These are phyloP conservation scores for Barnettozyma siamensis DNA, from an alignment of 805 yeast genomes.

Conservation along the genomic window DNA sequence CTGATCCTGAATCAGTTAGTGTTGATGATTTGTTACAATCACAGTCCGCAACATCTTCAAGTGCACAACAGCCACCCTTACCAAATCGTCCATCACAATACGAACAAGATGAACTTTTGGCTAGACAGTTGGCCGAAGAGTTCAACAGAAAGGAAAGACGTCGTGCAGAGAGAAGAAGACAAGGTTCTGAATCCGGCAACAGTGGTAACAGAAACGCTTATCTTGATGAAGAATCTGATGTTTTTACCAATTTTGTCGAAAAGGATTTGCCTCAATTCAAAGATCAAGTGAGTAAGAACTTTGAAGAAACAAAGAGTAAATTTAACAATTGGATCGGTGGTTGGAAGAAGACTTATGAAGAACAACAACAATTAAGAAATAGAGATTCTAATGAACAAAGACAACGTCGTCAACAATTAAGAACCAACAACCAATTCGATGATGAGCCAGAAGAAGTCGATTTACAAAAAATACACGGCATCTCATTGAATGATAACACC, in stretches of 20 bases:
- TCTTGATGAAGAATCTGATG: constrained; percentile 36
- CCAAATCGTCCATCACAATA: constrained; percentile 28
- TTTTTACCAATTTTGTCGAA: constrained; percentile 53
- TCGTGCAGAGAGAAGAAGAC: constrained; percentile 25
- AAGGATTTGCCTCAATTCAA: constrained; percentile 54
- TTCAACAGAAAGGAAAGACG: constrained; percentile 32
- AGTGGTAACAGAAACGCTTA: constrained; percentile 12
- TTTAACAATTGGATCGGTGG: constrained; percentile 61
- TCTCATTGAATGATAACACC: constrained; percentile 37
- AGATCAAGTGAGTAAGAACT: constrained; percentile 63
- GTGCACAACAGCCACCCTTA: constrained; percentile 30
- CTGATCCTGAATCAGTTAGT: constrained; percentile 56
- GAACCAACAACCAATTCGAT: constrained; percentile 31
- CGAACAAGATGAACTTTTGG: constrained; percentile 79
- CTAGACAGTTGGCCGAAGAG: constrained; percentile 71
- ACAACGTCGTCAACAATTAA: constrained; percentile 16
- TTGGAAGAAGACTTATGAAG: constrained; percentile 23
- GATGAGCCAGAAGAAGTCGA: constrained; percentile 51
- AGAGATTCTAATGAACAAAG: constrained; percentile 12
- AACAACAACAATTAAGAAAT: constrained; percentile 12
- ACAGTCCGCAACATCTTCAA: constrained; percentile 11
- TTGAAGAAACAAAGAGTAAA: constrained; percentile 74
- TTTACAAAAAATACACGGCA: constrained; percentile 42
- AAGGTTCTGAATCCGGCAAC: constrained; percentile 13
- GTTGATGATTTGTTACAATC: constrained; percentile 38